Evolutionary conservation across 805 yeast genomes (phyloP), one percentile per base, ranked within the genome.

Genomic region (Danielozyma ontarioensis): DNA sequence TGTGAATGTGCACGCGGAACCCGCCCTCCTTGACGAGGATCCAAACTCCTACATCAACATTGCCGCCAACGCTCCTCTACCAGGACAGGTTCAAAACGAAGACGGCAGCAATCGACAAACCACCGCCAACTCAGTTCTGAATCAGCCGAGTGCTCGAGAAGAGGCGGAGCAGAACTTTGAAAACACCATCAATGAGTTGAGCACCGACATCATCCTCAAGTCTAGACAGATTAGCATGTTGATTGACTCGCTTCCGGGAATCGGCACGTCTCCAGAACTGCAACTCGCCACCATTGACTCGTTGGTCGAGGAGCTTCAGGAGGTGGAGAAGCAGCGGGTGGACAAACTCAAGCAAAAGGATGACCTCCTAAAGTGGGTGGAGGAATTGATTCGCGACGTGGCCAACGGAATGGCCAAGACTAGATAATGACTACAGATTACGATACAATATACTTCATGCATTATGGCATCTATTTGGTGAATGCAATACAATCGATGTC

Each of bases 201-300:
- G 95, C 2, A 76, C 84, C 0, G 98, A 90, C 52, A 73, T 90
- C 6, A 84, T 89, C 17, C 59, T 87, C 37, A 89, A 89, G 51
- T 76, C 94, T 4, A 74, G 94, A 46, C 97, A 93, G 55, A 83
- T 90, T 12, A 74, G 85, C 25, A 79, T 84, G 48, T 73, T 90
- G 17, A 88, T 90, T 25, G 94, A 85, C 51, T 78, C 95, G 2
- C 64, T 90, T 27, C 98, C 98, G 0, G 97, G 97, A 10, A 85
- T 87, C 2, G 96, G 94, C 6, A 89, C 83, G 1, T 76, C 89
- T 2, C 83, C 84, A 16, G 74, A 70, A 28, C 80, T 76, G 34
- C 97, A 89, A 57, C 54, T 88, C 53, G 59, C 62, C 17, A 70
- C 72, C 38, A 83, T 90, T 13, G 73, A 71, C 32, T 66, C 64